Evolutionary conservation across 2,329 filamentous ascomycete species (phyloP).

Genomic region (Neofusicoccum sp.): DNA sequence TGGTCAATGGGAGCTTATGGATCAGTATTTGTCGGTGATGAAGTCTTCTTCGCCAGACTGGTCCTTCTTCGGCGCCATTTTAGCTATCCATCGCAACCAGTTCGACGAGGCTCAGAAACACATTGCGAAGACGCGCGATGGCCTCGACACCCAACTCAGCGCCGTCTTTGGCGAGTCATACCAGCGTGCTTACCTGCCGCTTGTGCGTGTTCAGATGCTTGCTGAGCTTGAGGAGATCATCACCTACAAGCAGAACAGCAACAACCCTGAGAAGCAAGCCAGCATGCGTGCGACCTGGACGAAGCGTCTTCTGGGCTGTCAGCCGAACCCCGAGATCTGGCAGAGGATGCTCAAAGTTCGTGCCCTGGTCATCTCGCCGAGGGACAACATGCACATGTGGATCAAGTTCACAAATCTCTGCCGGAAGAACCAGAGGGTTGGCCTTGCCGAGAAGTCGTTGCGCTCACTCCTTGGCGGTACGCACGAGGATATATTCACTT

Average conservation of each 20-base stretch:
- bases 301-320: slow-evolving; percentile 87
- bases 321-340: slow-evolving; percentile 97
- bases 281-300: slow-evolving; percentile 96
- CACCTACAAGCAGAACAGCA: slow-evolving; percentile 84
- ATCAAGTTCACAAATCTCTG: slow-evolving; percentile 99
- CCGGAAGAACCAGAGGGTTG: slow-evolving; percentile 91
- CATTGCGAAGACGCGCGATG: slow-evolving; percentile 88
- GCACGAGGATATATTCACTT: slow-evolving; percentile 46
- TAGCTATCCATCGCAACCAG: slow-evolving; percentile 91
- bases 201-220: slow-evolving; percentile 97
- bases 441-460: slow-evolving; percentile 90
- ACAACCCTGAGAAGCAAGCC: slow-evolving; percentile 79
- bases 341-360: slow-evolving; percentile 95
- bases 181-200: slow-evolving; percentile 94
- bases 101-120: slow-evolving; percentile 87
- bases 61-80: slow-evolving; percentile 95
- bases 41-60: slow-evolving; percentile 90
- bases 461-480: slow-evolving; percentile 82
- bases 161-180: slow-evolving; percentile 98
- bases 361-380: slow-evolving; percentile 84
- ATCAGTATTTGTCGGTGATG: slow-evolving; percentile 93
- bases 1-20: slow-evolving; percentile 97
- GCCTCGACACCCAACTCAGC: slow-evolving; percentile 91
- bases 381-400: slow-evolving; percentile 98
- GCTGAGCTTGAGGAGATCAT: slow-evolving; percentile 98